A percentile compares a stretch with the other conserved stretches of the same genome.
Evolutionary conservation across 164 flowering plant species (phyloP).

Genomic region (Litsea cubeba): DNA sequence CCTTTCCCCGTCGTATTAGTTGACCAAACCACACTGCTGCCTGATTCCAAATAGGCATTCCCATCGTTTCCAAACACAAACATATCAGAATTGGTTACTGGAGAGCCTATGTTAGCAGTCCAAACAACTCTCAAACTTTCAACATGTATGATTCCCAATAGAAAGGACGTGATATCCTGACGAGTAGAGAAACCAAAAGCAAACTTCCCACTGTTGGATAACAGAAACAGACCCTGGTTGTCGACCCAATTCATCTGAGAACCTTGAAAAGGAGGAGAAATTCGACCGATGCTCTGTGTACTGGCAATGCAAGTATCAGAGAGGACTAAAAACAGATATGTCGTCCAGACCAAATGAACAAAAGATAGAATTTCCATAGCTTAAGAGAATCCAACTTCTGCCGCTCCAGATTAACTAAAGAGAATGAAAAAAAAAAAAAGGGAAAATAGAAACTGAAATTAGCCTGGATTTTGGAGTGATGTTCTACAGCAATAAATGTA

Average conservation of each 20-base stretch:
- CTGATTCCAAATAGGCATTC: conserved; percentile 29
- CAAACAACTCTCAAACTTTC: conserved; percentile 34
- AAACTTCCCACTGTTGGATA: conserved; percentile 34
- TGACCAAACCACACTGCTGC: conserved; percentile 34
- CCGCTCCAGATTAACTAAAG: not conserved
- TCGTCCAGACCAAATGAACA: not conserved
- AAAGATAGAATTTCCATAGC: conserved; percentile 5
- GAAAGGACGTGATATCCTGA: conserved; percentile 26
- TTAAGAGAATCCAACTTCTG: not conserved
- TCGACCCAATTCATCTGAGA: conserved; percentile 46
- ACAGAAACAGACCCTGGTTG: conserved; percentile 36
- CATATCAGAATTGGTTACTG: conserved; percentile 33
- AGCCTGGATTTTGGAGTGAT: not conserved
- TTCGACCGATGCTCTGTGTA: conserved; percentile 16
- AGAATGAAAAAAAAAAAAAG: not conserved
- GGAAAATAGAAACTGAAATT: not conserved
- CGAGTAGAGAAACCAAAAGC: conserved; percentile 33
- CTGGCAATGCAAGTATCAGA: conserved; percentile 14
- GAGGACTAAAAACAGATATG: conserved; percentile 6
- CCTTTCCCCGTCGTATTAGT: conserved; percentile 36
- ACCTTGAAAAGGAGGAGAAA: conserved; percentile 32
- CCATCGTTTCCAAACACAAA: conserved; percentile 45
- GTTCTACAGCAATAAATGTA: not conserved
- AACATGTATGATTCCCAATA: conserved; percentile 32
- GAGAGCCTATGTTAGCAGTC: conserved; percentile 52